phyloP scores from a whole-genome alignment of 2,329 filamentous ascomycete species.

The Blumeriella jaapii region DNA sequence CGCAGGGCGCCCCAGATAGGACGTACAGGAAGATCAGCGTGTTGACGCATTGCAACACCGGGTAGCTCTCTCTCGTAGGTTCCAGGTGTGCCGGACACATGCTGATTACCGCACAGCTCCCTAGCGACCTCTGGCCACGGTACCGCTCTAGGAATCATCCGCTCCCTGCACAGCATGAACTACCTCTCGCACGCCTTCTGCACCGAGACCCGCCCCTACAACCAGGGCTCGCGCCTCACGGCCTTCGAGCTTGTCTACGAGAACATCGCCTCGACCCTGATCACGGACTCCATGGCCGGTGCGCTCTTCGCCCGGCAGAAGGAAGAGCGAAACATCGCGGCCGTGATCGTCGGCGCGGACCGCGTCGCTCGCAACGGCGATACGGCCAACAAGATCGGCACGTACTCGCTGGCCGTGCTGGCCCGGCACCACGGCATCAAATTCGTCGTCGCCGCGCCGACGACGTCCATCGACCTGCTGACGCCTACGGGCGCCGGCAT shows the following conservation, averaged over 20 bases:
- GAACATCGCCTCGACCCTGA: conserved; percentile 76
- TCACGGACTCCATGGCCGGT: conserved; percentile 95
- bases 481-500: conserved; percentile 72
- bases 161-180: conserved; percentile 57
- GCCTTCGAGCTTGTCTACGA: conserved; percentile 96
- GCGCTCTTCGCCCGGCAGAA: conserved; percentile 61
- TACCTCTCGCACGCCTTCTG: conserved; percentile 79
- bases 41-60: conserved; percentile 95
- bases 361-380: conserved; percentile 89
- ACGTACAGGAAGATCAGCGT: conserved; percentile 57
- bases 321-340: conserved; percentile 56
- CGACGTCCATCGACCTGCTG: conserved; percentile 81
- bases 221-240: conserved; percentile 89
- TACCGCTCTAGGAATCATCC: conserved; percentile 87
- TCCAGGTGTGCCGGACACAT: conserved; percentile 7
- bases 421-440: conserved; percentile 81
- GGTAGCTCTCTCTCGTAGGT: conserved; percentile 35
- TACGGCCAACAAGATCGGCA: conserved; percentile 97
- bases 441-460: conserved; percentile 89
- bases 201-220: conserved; percentile 94
- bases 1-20: conserved; percentile 31
- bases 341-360: conserved; percentile 89
- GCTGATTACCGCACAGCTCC: conserved; percentile 39
- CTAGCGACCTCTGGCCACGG: conserved; percentile 96
- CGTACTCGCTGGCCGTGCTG: conserved; percentile 84